Evolutionary conservation across 2,329 filamentous ascomycete species (phyloP), one percentile per base, ranked within the genome.

Genomic region (Colletotrichum nymphaeae): DNA sequence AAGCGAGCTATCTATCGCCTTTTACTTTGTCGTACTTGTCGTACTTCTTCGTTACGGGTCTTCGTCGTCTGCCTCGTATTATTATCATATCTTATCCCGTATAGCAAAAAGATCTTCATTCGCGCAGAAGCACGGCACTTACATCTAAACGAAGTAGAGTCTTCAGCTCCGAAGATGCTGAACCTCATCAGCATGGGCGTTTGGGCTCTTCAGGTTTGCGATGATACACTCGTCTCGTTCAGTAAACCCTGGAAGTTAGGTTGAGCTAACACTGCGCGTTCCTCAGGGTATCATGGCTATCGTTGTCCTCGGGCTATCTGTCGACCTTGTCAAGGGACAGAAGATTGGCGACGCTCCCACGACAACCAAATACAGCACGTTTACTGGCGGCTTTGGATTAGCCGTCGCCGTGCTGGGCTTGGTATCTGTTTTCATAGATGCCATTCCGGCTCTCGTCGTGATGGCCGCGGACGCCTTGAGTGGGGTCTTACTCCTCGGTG

Each of bases 121-220:
- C 12, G n/a, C 7, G 9, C 6, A 53, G 24, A 52, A 37, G 30
- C n/a, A 28, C 28, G 16, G 9, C 22, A 53, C 26, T 11, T 12
- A 53, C 7, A 35, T 7, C 11, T 49, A 35, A 14, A 63, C 22
- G n/a, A 11, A 26, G 32, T 5, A 32, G 9, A 28, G 12, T n/a
- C 9, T 11, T 16, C 3, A 46, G 4, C 8, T 16, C n/a, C n/a
- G 6, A 63, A 5, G 1, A 74, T 72, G 72, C 37, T 72, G 28
- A 63, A 42, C 11, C 46, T 66, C 24, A 30, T 75, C 66, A 72
- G 57, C 26, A 24, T 46, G 11, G 70, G 66, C 2, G 52, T 73
- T 19, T 75, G 70, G 73, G 58, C 37, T 32, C 37, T 74, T 32
- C 73, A 75, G 73, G 73, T 75, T 19, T 6, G 60, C 7, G 19